Evolutionary conservation across 73 alveolate species (phyloP).

Genomic region (Tetrahymena malaccensis): DNA sequence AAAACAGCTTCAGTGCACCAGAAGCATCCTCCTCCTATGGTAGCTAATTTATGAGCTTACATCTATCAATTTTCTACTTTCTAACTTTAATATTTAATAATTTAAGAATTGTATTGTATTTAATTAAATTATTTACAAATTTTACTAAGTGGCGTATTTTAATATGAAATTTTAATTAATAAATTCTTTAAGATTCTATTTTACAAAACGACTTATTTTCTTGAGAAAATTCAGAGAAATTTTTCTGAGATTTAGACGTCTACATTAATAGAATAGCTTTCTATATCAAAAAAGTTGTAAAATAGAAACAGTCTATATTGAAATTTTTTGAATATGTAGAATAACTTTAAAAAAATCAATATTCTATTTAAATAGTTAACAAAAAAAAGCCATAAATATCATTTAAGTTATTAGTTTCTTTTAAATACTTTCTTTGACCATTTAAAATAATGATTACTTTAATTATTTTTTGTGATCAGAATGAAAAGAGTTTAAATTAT

Average conservation of each 20-base stretch:
- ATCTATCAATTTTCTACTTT: neutral
- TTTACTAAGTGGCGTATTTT: neutral
- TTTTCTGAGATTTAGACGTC: neutral
- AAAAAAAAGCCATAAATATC: too few relatives aligned
- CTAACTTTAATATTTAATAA: neutral
- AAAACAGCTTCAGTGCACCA: slow-evolving; percentile 42
- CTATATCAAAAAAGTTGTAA: neutral
- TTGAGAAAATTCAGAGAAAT: neutral
- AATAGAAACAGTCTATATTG: too few relatives aligned
- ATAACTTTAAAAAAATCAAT: too few relatives aligned
- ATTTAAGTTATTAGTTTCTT: too few relatives aligned
- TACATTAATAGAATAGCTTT: neutral
- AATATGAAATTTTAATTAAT: too few relatives aligned
- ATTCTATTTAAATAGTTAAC: too few relatives aligned
- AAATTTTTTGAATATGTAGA: too few relatives aligned
- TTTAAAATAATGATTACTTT: too few relatives aligned
- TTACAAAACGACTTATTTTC: neutral
- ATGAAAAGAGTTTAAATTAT: too few relatives aligned
- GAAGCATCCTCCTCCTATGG: slow-evolving; percentile 43
- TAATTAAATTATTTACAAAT: neutral
- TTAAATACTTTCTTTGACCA: too few relatives aligned
- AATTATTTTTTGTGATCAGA: too few relatives aligned
- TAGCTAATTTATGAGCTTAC: neutral
- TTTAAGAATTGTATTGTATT: neutral
- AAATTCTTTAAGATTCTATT: neutral